phyloP scores from a whole-genome alignment of 768 basidiomycete genomes.

The Phylloporus sp. region DNA sequence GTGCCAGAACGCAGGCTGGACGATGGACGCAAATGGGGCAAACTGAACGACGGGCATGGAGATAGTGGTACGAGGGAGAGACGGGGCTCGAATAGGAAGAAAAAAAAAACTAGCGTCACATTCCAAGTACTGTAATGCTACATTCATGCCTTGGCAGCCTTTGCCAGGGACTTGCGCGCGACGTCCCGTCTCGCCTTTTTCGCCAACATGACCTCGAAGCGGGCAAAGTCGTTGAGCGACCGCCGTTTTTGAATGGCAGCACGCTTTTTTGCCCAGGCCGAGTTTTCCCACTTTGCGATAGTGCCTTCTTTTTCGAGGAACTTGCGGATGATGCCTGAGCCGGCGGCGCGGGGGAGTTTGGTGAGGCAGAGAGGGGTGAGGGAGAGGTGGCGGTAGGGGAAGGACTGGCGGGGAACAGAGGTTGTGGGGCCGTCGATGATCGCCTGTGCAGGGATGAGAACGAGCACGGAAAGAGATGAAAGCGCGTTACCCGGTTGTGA shows the following conservation, averaged over 20 bases:
- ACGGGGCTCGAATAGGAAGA: conserved; percentile 13
- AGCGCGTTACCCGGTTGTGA: conserved; percentile 81
- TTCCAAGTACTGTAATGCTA: conserved; percentile 2
- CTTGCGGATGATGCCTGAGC: conserved; percentile 78
- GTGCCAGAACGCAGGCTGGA: conserved; percentile 93
- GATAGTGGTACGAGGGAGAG: not conserved
- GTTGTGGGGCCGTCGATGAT: conserved; percentile 93
- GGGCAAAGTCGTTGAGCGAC: conserved; percentile 82
- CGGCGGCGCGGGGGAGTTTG: conserved; percentile 82
- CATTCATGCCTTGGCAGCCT: conserved; percentile 33
- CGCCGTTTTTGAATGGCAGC: conserved; percentile 68
- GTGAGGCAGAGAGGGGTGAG: conserved; percentile 83
- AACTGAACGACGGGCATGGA: conserved; percentile 74
- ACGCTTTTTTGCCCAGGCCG: conserved; percentile 85
- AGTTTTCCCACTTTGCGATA: conserved; percentile 84
- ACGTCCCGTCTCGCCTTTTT: conserved; percentile 85
- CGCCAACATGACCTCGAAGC: conserved; percentile 81
- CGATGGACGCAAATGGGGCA: conserved; percentile 77
- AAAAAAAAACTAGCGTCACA: no score
- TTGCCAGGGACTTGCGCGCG: conserved; percentile 65
- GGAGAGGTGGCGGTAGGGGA: conserved; percentile 87
- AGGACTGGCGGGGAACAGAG: conserved; percentile 86
- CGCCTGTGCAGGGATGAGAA: conserved; percentile 48
- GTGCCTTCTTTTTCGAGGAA: conserved; percentile 80
- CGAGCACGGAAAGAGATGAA: not conserved